Percentiles rank a stretch among this genome's conserved stretches.
phyloP scores from a whole-genome alignment of 2,329 filamentous ascomycete genomes.

The Cytospora mali region DNA sequence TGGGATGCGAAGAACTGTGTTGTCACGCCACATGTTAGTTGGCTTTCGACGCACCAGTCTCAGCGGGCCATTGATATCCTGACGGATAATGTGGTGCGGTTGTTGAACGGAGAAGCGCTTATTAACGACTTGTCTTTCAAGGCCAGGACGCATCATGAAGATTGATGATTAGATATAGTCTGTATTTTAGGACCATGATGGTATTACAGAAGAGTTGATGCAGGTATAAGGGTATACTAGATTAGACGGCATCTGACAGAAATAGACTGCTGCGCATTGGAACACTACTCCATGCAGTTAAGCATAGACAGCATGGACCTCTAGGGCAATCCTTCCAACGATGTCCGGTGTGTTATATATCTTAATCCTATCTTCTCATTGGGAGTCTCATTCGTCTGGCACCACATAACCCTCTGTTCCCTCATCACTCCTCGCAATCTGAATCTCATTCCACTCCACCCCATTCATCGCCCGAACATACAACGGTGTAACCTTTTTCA shows the following conservation, averaged over 20 bases:
- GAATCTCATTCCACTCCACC: slow-evolving; percentile 23
- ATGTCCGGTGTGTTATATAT: too few species aligned
- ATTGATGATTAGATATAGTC: background rate
- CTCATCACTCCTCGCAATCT: slow-evolving; percentile 32
- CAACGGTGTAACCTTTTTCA: slow-evolving; percentile 19
- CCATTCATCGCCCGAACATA: slow-evolving; percentile 25
- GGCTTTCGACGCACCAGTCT: slow-evolving; percentile 34
- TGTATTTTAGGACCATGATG: background rate
- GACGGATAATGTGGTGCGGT: slow-evolving; percentile 35
- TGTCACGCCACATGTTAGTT: slow-evolving; percentile 48
- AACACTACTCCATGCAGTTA: background rate
- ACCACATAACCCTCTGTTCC: slow-evolving; percentile 35
- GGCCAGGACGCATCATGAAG: slow-evolving; percentile 15
- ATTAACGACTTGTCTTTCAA: slow-evolving; percentile 31
- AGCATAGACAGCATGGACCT: background rate
- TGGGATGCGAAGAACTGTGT: slow-evolving; percentile 68
- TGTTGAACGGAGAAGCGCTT: slow-evolving; percentile 33
- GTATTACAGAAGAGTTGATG: background rate
- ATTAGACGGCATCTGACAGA: background rate
- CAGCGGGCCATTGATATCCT: slow-evolving; percentile 34
- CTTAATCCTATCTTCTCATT: background rate
- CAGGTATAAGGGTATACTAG: background rate
- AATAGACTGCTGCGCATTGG: background rate
- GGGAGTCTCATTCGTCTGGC: slow-evolving; percentile 2
- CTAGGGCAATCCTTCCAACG: background rate